These are phyloP conservation scores for Phyllosticta paracitricarpa DNA, from an alignment of 2,329 filamentous ascomycete genomes.

Conservation along the genomic window DNA sequence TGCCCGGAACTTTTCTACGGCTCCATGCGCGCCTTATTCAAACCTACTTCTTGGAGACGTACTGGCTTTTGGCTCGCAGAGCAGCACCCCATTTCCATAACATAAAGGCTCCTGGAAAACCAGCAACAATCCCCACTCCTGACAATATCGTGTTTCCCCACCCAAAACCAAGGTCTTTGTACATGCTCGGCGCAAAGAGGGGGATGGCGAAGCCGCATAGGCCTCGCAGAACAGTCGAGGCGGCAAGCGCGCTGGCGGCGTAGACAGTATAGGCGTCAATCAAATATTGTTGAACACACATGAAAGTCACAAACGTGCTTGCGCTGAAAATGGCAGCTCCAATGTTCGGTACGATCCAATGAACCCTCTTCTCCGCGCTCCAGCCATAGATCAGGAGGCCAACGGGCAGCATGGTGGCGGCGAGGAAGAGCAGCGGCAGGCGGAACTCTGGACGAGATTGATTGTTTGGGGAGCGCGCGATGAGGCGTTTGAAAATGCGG, in stretches of 20 bases:
- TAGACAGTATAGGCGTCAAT: constrained; percentile 44
- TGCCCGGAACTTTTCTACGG: too few species aligned
- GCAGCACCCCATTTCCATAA: background rate
- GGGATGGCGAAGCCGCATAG: constrained; percentile 51
- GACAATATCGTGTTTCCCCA: constrained; percentile 47
- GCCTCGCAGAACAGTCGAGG: constrained; percentile 45
- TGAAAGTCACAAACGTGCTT: constrained; percentile 48
- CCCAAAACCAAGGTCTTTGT: constrained; percentile 35
- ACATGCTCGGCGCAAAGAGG: constrained; percentile 47
- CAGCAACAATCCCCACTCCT: constrained; percentile 44
- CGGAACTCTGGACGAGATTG: constrained; percentile 33
- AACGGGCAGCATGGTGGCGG: constrained; percentile 42
- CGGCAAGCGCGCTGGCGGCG: constrained; percentile 43
- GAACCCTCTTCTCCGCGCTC: constrained; percentile 41
- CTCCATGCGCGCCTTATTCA: too few species aligned
- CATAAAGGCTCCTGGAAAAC: constrained; percentile 38
- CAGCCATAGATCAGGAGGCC: constrained; percentile 52
- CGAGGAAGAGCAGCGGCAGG: constrained; percentile 46
- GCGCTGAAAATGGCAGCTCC: constrained; percentile 47
- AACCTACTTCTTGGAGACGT: background rate
- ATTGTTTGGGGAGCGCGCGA: background rate
- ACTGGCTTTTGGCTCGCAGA: background rate
- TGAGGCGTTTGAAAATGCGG: constrained; percentile 48
- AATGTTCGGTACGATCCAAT: constrained; percentile 53
- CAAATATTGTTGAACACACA: constrained; percentile 52